Base-by-base conservation (phyloP, 129 eudicot genomes). In the Escallonia herrerae region DNA sequence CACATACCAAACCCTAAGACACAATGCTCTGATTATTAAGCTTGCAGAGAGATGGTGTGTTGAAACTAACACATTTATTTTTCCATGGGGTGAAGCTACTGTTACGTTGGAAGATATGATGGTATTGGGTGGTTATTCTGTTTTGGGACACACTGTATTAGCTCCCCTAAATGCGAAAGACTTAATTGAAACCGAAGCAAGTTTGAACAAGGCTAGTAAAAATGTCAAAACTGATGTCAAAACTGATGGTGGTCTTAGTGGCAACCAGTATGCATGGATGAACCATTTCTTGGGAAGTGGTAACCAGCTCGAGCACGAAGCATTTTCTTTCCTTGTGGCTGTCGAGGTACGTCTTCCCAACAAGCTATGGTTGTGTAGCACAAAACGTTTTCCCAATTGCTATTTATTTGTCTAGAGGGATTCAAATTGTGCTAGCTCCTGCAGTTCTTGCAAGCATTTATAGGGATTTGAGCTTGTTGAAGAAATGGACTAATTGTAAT, bases 1-100 rank as follows among this genome's bases (percentile, higher is more conserved):
- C 5, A 50, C 55, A 4, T 67, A 66, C 63, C 43, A 64, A 33
- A 59, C 71, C 49, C 81, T 54, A 3, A 39, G 62, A 61, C 66
- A 78, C 58, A 40, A 67, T 40, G 65, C 59, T 7, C 33, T 78
- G 7, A 43, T 77, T 1, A 49, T 74, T 5, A 73, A 72, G 51
- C 63, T 77, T 38, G 59, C 65, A 0, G 80, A 82, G 46, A 74
- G 53, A 42, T 82, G 83, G 83, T 68, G 74, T 40, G 55, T 76
- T 0, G 69, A 68, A 9, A 78, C 87, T 2, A 82, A 68, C 60
- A 78, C 84, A 6, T 78, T 82, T 45, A 8, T 82, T 4, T 65
- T 82, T 64, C 81, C 84, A 6, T 82, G 81, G 84, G 84, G 81
- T 43, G 87, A 82, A 58, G 79, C 73, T 10, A 75, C 84, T 10